Conservation (phyloP, 1,284 basidiomycete genomes). For the Ceratobasidium sp. region DNA sequence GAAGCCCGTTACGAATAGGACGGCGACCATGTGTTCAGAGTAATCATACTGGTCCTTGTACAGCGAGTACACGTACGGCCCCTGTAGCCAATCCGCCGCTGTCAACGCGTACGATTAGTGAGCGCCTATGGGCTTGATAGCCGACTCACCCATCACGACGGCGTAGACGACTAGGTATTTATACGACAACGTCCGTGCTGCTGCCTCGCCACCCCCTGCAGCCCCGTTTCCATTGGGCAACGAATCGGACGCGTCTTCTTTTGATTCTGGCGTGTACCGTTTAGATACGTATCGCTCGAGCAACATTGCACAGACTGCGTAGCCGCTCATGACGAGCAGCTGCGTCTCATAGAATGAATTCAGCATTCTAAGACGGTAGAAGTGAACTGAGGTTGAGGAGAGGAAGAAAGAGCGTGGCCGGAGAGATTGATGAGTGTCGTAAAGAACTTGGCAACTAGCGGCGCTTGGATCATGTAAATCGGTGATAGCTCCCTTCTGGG, state of each 20-base stretch:
- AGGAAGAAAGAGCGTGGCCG: not conserved
- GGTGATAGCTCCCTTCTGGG: not conserved
- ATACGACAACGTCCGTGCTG: constrained; percentile 59
- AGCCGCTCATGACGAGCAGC: constrained; percentile 58
- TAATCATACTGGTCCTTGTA: constrained; percentile 75
- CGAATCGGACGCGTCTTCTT: constrained; percentile 55
- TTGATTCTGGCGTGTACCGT: constrained; percentile 47
- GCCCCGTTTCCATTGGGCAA: constrained; percentile 47
- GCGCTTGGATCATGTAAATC: not conserved
- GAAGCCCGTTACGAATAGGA: constrained; percentile 78
- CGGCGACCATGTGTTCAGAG: constrained; percentile 69
- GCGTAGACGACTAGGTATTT: constrained; percentile 75
- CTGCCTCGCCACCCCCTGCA: constrained; percentile 41
- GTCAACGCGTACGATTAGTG: not conserved
- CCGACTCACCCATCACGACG: constrained; percentile 73
- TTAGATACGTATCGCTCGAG: constrained; percentile 61
- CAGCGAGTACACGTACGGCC: constrained; percentile 76
- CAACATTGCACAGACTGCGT: constrained; percentile 61
- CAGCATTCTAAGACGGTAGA: constrained; percentile 8
- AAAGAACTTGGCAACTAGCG: constrained; percentile 8
- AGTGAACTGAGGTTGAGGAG: not conserved
- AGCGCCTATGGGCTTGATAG: not conserved
- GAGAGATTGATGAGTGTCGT: constrained; percentile 15
- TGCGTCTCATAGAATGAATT: constrained; percentile 65
- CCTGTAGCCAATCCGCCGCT: constrained; percentile 84